phyloP scores from a whole-genome alignment of 192 early-diverging fungal species.

The Mycoemilia scoparia region DNA sequence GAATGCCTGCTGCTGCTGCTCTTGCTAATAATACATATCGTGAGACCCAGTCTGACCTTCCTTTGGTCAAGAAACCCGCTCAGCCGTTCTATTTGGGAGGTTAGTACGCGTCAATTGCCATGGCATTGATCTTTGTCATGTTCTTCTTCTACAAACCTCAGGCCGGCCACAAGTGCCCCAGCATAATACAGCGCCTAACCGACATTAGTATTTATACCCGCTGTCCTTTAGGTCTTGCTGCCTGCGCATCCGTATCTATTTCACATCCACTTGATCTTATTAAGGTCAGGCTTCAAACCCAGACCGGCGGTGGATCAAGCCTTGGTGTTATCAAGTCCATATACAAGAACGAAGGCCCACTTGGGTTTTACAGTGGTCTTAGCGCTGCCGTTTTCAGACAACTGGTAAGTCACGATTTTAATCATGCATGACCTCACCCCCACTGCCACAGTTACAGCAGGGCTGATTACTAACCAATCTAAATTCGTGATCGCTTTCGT shows the following conservation, averaged over 20 bases:
- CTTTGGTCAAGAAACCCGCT: constrained; percentile 20
- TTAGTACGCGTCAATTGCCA: constrained; percentile 1
- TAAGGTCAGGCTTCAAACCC: constrained; percentile 85
- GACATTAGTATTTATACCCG: no score
- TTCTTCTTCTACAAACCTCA: no score
- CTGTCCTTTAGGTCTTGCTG: constrained; percentile 18
- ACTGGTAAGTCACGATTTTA: no score
- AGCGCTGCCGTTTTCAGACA: constrained; percentile 58
- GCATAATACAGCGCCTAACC: no score
- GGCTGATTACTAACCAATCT: no score
- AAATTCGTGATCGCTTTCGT: background rate
- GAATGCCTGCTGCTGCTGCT: no score
- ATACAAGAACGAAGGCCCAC: constrained; percentile 45
- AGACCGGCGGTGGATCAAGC: constrained; percentile 29
- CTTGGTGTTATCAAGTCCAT: constrained; percentile 44
- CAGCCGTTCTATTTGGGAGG: constrained; percentile 25
- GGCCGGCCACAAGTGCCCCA: no score
- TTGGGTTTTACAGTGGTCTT: constrained; percentile 46
- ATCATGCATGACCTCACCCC: background rate
- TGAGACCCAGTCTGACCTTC: constrained; percentile 6
- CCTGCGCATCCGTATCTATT: constrained; percentile 32
- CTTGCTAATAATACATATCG: no score
- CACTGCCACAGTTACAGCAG: background rate
- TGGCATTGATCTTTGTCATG: background rate
- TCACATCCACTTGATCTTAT: constrained; percentile 71